Evolutionary conservation across 106 monocot species (phyloP), one percentile per base, ranked within the genome.

Genomic region (Dioscorea alata): DNA sequence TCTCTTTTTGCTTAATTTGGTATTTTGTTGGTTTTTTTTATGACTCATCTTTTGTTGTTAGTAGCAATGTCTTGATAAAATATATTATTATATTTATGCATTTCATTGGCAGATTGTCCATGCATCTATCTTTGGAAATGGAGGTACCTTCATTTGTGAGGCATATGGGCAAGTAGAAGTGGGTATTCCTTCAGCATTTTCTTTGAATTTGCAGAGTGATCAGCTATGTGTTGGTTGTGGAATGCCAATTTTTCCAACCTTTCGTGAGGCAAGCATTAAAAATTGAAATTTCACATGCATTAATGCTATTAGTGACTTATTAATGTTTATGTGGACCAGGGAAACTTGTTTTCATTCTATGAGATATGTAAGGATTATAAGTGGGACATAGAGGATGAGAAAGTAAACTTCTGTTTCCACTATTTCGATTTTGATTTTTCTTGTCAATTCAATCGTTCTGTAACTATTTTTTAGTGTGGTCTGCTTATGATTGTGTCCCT

Each of bases 271-370:
- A 72, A 72, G 78, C 34, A 25, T 31, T 49, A 64, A 53, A 64
- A 8, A 8, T 19, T 8, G 15, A 54, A 19, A 54, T 18, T 19
- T 13, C 4, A 54, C 13, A 54, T 54, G 13, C 5, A 18, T 54
- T 15, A 54, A 18, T 54, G 18, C 8, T 14, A 25, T 65, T 13
- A 17, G 17, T 33, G 13, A n/a, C 50, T 57, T 34, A 50, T 13
- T 61, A 12, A 18, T 57, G 28, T 58, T 9, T 65, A 17, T 4
- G 54, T 54, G 50, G 14, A 23, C 13, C 77, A 92, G 92, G 97
- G 92, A 13, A 79, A 87, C 64, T 81, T 99, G 69, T 99, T 99
- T 83, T 92, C 97, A 50, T 89, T 99, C 74, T 99, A 90, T 53
- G 89, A 92, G 62, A 52, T 87, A 23, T 99, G 97, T 69, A 83